phyloP scores from a whole-genome alignment of 768 basidiomycete genomes.

The Leucocoprinus sp. region DNA sequence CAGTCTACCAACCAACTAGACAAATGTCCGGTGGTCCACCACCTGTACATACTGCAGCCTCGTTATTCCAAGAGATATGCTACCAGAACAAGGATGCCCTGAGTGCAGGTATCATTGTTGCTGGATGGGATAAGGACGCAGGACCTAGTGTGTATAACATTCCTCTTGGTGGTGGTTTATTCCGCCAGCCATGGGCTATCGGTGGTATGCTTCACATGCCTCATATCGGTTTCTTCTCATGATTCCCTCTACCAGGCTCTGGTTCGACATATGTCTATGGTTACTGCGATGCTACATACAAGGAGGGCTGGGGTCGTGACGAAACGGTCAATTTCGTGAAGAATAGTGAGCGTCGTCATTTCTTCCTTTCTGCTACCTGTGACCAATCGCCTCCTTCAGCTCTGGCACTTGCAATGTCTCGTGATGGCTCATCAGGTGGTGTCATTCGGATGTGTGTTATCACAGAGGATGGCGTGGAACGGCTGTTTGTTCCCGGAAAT shows the following conservation, averaged over 20 bases:
- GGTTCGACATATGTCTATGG: constrained; percentile 98
- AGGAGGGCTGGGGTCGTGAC: constrained; percentile 84
- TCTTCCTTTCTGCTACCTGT: background rate
- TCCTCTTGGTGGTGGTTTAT: constrained; percentile 92
- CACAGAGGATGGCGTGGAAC: constrained; percentile 85
- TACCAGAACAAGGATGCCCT: constrained; percentile 90
- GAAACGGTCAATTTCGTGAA: constrained; percentile 92
- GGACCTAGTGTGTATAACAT: constrained; percentile 97
- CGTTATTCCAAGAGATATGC: constrained; percentile 78
- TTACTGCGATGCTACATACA: constrained; percentile 97
- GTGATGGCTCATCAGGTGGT: constrained; percentile 97
- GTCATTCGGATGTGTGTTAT: constrained; percentile 97
- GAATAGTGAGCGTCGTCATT: constrained; percentile 65
- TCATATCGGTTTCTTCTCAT: background rate
- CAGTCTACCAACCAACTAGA: constrained; percentile 20
- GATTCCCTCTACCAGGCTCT: constrained; percentile 46
- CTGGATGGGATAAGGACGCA: constrained; percentile 88
- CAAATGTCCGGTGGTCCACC: constrained; percentile 60
- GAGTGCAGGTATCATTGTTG: constrained; percentile 93
- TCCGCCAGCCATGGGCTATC: constrained; percentile 98
- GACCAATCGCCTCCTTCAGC: constrained; percentile 37
- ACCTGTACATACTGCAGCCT: constrained; percentile 74
- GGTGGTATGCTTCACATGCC: constrained; percentile 52
- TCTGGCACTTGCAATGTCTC: constrained; percentile 89
- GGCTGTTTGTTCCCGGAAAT: constrained; percentile 87